Base-by-base conservation (phyloP, 371 early-diverging fungal genomes). In the Syncephalastrum sp. region DNA sequence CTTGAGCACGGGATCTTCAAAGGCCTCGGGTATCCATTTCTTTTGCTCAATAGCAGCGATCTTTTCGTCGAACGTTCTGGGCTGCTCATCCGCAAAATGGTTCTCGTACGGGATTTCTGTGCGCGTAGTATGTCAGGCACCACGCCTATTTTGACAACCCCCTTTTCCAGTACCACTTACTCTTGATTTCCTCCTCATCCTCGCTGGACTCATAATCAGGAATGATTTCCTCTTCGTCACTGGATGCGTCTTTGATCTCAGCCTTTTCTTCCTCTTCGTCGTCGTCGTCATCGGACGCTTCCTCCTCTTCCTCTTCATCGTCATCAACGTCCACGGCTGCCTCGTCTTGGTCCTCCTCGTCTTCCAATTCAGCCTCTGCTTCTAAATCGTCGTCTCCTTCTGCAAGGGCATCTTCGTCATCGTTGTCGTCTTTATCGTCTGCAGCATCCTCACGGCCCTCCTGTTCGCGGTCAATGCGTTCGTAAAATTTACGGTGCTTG, bases 1-100 rank as follows among this genome's bases (percentile, higher is more conserved):
- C 21, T 74, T 65, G 53, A 84, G 57, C 10, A 67, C 54, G 7
- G 77, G 73, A 47, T 81, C 80, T 23, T 82, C 70, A 38, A 74
- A 74, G 7, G 60, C 51, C 23, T 75, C 54, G 13, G 74, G 42
- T 19, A 53, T 54, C 69, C 81, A 72, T 48, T 79, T 72, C 55
- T 79, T 79, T 53, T 84, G 74, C 21, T 82, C 81, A 48, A 80
- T 61, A 14, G 61, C 56, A 1, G 81, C 67, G 21, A 85, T 74
- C 43, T 68, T 68, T 54, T 70, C 66, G 50, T 79, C 75, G 33
- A 82, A 68, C n/a, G 62, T 49, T 15, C 54, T 67, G 1, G 77
- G 61, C 44, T 74, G 74, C n/a, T 73, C 64, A 50, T 85, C 83
- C 3, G 70, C 74, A 55, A 79, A 79, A 54, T 82, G 81, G 0